Percentiles rank a stretch among this genome's conserved stretches.
These are phyloP conservation scores for Hibiscus tridactylites DNA, from an alignment of 345 rosid genomes.

Conservation along the genomic window DNA sequence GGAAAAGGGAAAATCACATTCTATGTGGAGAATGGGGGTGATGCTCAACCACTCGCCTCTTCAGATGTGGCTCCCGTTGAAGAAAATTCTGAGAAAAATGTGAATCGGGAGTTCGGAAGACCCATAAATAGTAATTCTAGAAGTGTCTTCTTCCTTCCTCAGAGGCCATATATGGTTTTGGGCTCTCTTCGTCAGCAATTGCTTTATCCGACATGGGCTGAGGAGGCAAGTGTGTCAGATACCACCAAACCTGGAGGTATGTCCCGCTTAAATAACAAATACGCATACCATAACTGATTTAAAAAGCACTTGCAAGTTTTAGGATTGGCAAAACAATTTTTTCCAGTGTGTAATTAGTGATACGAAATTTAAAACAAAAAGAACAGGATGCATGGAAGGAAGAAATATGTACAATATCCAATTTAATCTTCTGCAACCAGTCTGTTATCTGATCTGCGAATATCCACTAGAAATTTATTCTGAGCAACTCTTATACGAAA, in stretches of 20 bases:
- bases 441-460: not conserved
- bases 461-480: not conserved
- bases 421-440: not conserved
- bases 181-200: conserved; percentile 93
- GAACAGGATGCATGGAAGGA: not conserved
- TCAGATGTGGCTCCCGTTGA: conserved; percentile 24
- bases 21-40: conserved; percentile 40
- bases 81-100: conserved; percentile 7
- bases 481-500: not conserved
- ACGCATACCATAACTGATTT: not conserved
- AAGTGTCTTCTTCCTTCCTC: conserved; percentile 79
- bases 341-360: not conserved
- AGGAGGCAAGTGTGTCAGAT: conserved; percentile 23
- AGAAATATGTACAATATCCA: not conserved
- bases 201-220: conserved; percentile 83
- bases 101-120: conserved; percentile 21
- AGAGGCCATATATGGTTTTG: conserved; percentile 93
- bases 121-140: conserved; percentile 28
- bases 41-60: conserved; percentile 16
- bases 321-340: not conserved
- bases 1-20: conserved; percentile 83
- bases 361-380: not conserved
- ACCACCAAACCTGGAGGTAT: conserved; percentile 28
- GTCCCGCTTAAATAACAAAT: not conserved
- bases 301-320: conserved; percentile 4